phyloP scores from a whole-genome alignment of 2,329 filamentous ascomycete genomes.

The Saccharata proteae region DNA sequence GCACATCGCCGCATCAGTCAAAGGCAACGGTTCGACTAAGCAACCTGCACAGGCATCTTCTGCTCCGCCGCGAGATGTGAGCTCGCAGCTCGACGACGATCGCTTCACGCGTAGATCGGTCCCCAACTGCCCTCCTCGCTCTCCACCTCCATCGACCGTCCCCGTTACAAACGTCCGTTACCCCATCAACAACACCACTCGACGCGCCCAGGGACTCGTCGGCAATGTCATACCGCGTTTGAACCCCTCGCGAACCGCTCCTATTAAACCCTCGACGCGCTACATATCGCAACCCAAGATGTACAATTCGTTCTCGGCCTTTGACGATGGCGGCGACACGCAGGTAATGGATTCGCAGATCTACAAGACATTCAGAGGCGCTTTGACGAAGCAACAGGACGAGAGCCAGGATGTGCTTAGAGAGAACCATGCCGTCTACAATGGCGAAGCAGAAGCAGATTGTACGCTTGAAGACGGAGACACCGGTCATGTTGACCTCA shows the following conservation, averaged over 20 bases:
- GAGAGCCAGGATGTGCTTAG: conserved; percentile 3
- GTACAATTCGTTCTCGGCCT: conserved; percentile 25
- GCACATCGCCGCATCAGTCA: conserved; percentile 1
- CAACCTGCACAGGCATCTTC: conserved; percentile 2
- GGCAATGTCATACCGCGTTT: conserved; percentile 3
- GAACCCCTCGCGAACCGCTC: conserved; percentile 5
- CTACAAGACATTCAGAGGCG: conserved; percentile 28
- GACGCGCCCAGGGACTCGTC: neutral
- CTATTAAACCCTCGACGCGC: neutral
- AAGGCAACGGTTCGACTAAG: conserved; percentile 1
- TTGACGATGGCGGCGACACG: conserved; percentile 30
- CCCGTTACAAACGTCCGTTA: neutral
- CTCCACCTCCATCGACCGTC: neutral
- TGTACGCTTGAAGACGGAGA: conserved; percentile 13
- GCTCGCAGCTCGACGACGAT: neutral
- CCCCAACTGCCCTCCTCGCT: neutral
- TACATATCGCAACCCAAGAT: conserved; percentile 13
- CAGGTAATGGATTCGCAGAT: conserved; percentile 36
- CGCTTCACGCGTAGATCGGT: neutral
- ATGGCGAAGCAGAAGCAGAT: neutral
- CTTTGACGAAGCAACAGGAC: conserved; percentile 5
- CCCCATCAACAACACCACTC: neutral
- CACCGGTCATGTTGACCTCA: conserved; percentile 20
- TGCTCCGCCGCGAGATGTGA: neutral
- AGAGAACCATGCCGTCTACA: neutral